Evolutionary conservation across 495 filamentous ascomycete species (phyloP).

Genomic region (Penicillium ochrochloron): DNA sequence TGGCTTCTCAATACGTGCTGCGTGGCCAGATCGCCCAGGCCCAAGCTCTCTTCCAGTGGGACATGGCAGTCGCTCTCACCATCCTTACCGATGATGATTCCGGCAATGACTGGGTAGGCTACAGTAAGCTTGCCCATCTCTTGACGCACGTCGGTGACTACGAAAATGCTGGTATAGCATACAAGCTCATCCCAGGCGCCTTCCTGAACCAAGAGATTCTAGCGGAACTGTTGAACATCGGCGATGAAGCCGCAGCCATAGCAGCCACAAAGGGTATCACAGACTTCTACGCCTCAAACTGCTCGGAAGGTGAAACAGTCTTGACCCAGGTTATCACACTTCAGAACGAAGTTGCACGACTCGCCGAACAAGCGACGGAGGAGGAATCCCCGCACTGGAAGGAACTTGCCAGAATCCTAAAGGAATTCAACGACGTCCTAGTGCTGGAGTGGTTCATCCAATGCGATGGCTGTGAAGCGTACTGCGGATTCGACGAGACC

Average conservation of each 20-base stretch:
- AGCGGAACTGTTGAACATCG: not conserved
- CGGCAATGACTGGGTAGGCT: not conserved
- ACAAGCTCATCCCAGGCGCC: not conserved
- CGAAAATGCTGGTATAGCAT: not conserved
- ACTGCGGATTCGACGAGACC: not conserved
- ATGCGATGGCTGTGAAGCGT: not conserved
- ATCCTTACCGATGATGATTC: not conserved
- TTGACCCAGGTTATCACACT: not conserved
- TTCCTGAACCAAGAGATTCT: conserved; percentile 2
- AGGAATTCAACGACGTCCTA: not conserved
- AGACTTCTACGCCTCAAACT: not conserved
- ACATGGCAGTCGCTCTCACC: not conserved
- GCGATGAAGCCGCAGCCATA: not conserved
- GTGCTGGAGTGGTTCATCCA: not conserved
- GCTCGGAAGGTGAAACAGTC: not conserved
- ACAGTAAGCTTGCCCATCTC: not conserved
- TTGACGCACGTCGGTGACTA: not conserved
- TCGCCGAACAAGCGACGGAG: not conserved
- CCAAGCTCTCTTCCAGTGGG: conserved; percentile 1
- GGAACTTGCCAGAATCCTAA: not conserved
- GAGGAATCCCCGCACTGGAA: not conserved
- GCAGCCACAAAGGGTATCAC: not conserved
- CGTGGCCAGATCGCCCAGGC: not conserved
- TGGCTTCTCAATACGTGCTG: not conserved
- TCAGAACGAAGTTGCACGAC: not conserved